phyloP scores from a whole-genome alignment of 2,329 filamentous ascomycete genomes.

The Xylariaceae sp. region DNA sequence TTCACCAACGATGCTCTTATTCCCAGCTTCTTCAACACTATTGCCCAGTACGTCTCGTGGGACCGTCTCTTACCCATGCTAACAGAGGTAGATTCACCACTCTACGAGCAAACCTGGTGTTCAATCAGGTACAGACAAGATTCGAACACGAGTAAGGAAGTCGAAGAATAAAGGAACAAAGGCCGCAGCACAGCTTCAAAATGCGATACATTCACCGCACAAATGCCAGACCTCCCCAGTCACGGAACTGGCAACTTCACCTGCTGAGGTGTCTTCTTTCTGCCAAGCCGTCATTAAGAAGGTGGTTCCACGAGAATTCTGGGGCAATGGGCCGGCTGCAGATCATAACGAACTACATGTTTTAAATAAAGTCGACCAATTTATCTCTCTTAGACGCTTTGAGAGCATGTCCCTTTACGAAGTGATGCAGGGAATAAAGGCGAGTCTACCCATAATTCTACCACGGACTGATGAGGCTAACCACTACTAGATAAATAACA shows the following conservation, averaged over 20 bases:
- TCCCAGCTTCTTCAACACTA: constrained; percentile 73
- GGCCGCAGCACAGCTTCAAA: constrained; percentile 22
- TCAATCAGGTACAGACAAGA: constrained; percentile 8
- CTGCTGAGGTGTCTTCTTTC: constrained; percentile 73
- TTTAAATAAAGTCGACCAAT: constrained; percentile 67
- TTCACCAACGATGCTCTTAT: constrained; percentile 75
- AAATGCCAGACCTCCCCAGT: constrained; percentile 49
- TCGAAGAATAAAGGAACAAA: constrained; percentile 11
- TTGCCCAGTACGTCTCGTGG: constrained; percentile 53
- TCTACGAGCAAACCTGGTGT: constrained; percentile 11
- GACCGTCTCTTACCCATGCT: constrained; percentile 13
- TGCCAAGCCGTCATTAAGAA: constrained; percentile 71
- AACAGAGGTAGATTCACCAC: constrained; percentile 19
- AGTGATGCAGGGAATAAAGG: constrained; percentile 70
- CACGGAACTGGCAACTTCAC: constrained; percentile 63
- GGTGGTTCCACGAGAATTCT: constrained; percentile 71
- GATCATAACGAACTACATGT: constrained; percentile 59
- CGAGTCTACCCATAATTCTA: constrained; percentile 34
- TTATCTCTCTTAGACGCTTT: constrained; percentile 72
- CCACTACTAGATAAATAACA: constrained; percentile 53
- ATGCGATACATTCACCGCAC: constrained; percentile 15
- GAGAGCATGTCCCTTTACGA: constrained; percentile 79
- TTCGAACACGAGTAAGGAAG: constrained; percentile 16
- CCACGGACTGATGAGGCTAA: constrained; percentile 12
- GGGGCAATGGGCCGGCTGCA: constrained; percentile 56